phyloP scores from a whole-genome alignment of 148 eudicot species.

The Heliosperma pusillum region DNA sequence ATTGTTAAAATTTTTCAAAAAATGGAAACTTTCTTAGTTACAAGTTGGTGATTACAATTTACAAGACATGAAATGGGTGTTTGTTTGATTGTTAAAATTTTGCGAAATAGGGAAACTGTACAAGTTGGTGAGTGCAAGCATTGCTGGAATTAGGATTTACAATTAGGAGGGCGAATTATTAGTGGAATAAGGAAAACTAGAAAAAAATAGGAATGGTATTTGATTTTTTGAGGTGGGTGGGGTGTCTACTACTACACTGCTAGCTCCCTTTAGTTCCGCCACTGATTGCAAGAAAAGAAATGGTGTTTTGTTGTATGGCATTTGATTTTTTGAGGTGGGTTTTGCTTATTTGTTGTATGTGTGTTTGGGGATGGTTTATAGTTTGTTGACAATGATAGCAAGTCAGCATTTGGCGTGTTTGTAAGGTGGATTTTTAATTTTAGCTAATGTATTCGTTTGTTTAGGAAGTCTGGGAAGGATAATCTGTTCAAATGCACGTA shows the following conservation, averaged over 20 bases:
- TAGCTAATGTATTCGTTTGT: constrained; percentile 10
- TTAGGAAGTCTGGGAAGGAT: constrained; percentile 71
- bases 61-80: not conserved
- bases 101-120: too few species aligned
- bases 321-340: too few species aligned
- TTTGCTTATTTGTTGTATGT: too few species aligned
- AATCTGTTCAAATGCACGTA: constrained; percentile 75
- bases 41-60: too few species aligned
- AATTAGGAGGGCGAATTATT: too few species aligned
- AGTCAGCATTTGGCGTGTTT: not conserved
- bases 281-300: not conserved
- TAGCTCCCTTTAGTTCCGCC: not conserved
- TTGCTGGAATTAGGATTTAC: too few species aligned
- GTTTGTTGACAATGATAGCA: too few species aligned
- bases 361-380: too few species aligned
- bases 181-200: too few species aligned
- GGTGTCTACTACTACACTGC: not conserved
- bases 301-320: not conserved
- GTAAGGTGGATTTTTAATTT: constrained; percentile 1
- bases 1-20: not conserved
- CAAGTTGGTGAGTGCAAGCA: too few species aligned
- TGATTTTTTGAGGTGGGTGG: not conserved
- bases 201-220: too few species aligned
- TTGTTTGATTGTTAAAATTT: not conserved
- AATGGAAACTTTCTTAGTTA: too few species aligned